Percentiles rank a stretch among this genome's conserved stretches.
Evolutionary conservation across 208 protist species (phyloP).

Genomic region (Herpetomonas tarakana): DNA sequence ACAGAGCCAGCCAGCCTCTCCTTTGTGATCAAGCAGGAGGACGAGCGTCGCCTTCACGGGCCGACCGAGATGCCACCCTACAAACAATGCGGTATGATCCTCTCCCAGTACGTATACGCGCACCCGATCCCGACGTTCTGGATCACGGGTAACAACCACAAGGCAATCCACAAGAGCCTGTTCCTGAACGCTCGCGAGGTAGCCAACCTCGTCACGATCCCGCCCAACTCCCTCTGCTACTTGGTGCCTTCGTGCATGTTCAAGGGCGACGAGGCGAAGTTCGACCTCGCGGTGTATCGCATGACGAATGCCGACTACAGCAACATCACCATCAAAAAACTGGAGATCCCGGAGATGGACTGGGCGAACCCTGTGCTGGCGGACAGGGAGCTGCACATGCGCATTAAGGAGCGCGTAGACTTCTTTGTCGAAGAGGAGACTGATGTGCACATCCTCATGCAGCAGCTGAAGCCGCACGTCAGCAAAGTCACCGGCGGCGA

Average conservation of each 20-base stretch:
- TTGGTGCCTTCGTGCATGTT: constrained; percentile 42
- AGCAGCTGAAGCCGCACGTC: constrained; percentile 39
- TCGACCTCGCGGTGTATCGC: constrained; percentile 38
- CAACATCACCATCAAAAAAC: constrained; percentile 31
- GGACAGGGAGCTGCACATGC: constrained; percentile 30
- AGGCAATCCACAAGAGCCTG: constrained; percentile 64
- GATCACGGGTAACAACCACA: constrained; percentile 79
- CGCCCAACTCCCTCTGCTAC: constrained; percentile 48
- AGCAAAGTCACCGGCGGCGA: constrained; percentile 36
- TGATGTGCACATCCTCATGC: constrained; percentile 49
- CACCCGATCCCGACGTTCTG: constrained; percentile 52
- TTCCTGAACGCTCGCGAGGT: constrained; percentile 58
- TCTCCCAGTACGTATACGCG: constrained; percentile 37
- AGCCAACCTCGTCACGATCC: constrained; percentile 32
- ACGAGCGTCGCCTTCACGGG: constrained; percentile 53
- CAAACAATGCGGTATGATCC: constrained; percentile 65
- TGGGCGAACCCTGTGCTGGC: constrained; percentile 32
- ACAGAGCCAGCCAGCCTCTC: constrained; percentile 22
- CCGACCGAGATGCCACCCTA: constrained; percentile 40
- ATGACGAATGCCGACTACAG: constrained; percentile 24
- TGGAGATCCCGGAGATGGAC: constrained; percentile 36
- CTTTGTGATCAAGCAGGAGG: constrained; percentile 49
- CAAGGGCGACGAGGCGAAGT: constrained; percentile 25
- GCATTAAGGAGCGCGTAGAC: constrained; percentile 49
- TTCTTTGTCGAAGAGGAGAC: constrained; percentile 48